phyloP scores from a whole-genome alignment of 441 rosid genomes.

The Dalechampia spathulata region DNA sequence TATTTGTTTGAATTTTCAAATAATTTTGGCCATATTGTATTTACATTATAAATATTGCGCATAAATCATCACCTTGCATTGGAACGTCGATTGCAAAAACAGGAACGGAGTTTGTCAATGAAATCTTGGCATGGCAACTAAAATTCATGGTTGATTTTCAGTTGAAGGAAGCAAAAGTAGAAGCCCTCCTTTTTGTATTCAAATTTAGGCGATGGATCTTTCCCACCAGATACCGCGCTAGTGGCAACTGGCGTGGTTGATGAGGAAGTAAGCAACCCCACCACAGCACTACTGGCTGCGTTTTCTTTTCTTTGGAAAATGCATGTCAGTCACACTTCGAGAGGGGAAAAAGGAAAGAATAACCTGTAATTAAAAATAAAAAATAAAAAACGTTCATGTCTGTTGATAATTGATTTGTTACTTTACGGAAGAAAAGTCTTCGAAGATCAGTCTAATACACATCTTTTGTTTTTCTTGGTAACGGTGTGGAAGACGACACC shows the following conservation, averaged over 20 bases:
- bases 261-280: slow-evolving; percentile 14
- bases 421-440: slow-evolving; percentile 38
- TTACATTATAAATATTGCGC: too few species aligned
- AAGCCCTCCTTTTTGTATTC: slow-evolving; percentile 6
- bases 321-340: slow-evolving; percentile 15
- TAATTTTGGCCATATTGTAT: too few species aligned
- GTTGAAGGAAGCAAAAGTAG: neutral
- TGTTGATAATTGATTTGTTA: slow-evolving; percentile 12
- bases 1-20: too few species aligned
- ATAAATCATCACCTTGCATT: too few species aligned
- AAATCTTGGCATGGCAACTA: too few species aligned
- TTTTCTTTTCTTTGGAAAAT: slow-evolving; percentile 11
- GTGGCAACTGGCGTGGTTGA: slow-evolving; percentile 6
- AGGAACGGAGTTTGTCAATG: too few species aligned
- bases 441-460: neutral
- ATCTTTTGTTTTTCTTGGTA: slow-evolving; percentile 9
- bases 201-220: slow-evolving; percentile 7
- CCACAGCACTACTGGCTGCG: slow-evolving; percentile 4
- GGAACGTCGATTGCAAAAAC: too few species aligned
- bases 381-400: neutral
- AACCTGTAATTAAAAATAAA: neutral
- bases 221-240: slow-evolving; percentile 14
- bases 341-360: neutral
- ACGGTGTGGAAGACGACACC: slow-evolving; percentile 16
- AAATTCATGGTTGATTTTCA: neutral